Percentiles rank a stretch among this genome's conserved stretches.
Evolutionary conservation across 2,329 filamentous ascomycete species (phyloP).

Genomic region (Diaporthe velutina): DNA sequence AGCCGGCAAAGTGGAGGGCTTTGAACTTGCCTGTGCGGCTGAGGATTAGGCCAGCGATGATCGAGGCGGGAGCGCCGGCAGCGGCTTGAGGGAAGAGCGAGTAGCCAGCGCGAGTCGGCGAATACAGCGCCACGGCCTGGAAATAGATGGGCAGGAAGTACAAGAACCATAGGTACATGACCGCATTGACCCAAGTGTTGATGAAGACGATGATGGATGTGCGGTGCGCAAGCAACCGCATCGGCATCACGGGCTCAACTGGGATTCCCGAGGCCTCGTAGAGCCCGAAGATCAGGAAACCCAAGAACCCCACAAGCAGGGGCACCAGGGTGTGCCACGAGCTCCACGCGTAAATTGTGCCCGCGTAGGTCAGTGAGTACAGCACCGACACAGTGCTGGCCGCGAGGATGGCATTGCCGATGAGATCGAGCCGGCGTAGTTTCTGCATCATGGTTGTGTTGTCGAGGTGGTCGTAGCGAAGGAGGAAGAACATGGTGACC

Average conservation of each 20-base stretch:
- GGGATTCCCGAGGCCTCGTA: constrained; percentile 45
- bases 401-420: constrained; percentile 13
- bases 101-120: constrained; percentile 45
- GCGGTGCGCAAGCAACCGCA: constrained; percentile 56
- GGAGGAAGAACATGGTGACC: constrained; percentile 47
- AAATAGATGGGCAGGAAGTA: constrained; percentile 58
- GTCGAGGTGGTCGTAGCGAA: constrained; percentile 44
- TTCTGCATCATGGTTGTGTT: not conserved
- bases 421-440: not conserved
- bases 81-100: constrained; percentile 41
- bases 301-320: constrained; percentile 49
- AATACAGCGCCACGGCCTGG: constrained; percentile 49
- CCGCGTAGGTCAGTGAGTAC: constrained; percentile 11
- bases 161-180: constrained; percentile 49
- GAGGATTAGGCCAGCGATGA: constrained; percentile 41
- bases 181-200: constrained; percentile 50
- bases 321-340: constrained; percentile 6
- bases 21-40: constrained; percentile 38
- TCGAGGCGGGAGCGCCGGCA: constrained; percentile 33
- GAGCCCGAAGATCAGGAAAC: constrained; percentile 50
- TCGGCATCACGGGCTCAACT: constrained; percentile 53
- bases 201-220: constrained; percentile 48
- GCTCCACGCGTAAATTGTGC: constrained; percentile 10
- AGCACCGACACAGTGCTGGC: constrained; percentile 3
- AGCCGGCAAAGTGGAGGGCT: constrained; percentile 43